Evolutionary conservation across 2,329 filamentous ascomycete genomes (phyloP).

Genomic region (Pestalotiopsis sp.): DNA sequence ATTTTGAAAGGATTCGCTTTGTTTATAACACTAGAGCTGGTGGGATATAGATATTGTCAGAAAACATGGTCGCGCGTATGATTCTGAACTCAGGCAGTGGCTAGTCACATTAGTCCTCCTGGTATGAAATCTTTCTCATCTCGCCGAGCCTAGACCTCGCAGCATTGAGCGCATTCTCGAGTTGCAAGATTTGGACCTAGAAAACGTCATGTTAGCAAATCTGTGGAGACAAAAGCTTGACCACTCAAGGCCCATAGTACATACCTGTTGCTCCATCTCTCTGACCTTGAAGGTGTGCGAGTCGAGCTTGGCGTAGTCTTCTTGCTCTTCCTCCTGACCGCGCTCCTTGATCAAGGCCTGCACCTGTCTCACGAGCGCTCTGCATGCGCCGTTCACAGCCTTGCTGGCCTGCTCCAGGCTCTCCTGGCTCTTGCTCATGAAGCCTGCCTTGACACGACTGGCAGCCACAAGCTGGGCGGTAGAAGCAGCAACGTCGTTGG

Average conservation of each 20-base stretch:
- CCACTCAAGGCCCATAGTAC: conserved; percentile 29
- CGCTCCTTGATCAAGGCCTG: conserved; percentile 92
- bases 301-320: conserved; percentile 87
- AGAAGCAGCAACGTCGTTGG: conserved; percentile 93
- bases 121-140: conserved; percentile 97
- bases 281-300: conserved; percentile 97
- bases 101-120: conserved; percentile 62
- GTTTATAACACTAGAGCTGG: neutral
- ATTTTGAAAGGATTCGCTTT: neutral
- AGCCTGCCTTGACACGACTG: conserved; percentile 92
- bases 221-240: neutral
- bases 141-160: conserved; percentile 86
- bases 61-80: neutral
- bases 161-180: conserved; percentile 82
- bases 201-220: conserved; percentile 21
- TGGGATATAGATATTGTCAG: neutral
- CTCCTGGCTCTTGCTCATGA: conserved; percentile 98
- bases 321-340: conserved; percentile 76
- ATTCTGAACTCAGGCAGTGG: neutral
- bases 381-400: conserved; percentile 87
- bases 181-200: conserved; percentile 93
- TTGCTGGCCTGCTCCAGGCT: conserved; percentile 88
- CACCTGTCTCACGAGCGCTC: conserved; percentile 86
- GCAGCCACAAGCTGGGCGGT: conserved; percentile 97
- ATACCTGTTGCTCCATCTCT: conserved; percentile 99